Conservation (phyloP, 768 basidiomycete genomes). For the Trametes punicea region DNA sequence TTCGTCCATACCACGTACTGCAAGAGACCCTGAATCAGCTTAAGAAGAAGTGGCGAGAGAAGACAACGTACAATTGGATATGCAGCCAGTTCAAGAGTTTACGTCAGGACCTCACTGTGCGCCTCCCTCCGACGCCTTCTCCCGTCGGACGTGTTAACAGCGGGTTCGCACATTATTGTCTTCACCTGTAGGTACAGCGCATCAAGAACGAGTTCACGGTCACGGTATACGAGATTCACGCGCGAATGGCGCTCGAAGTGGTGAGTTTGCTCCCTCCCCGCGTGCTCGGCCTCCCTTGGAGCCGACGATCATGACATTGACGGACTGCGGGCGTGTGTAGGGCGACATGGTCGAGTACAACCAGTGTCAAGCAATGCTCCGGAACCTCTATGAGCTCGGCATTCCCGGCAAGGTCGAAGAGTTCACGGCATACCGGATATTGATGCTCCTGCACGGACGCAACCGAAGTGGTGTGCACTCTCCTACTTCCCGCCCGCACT, state of each 20-base stretch:
- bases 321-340: conserved; percentile 40
- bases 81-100: conserved; percentile 98
- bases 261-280: conserved; percentile 41
- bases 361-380: conserved; percentile 91
- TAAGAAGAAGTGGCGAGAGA: conserved; percentile 85
- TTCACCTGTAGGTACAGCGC: conserved; percentile 76
- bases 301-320: background rate
- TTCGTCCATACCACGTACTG: conserved; percentile 83
- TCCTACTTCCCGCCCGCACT: background rate
- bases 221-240: conserved; percentile 97
- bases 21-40: conserved; percentile 82
- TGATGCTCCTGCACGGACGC: conserved; percentile 91
- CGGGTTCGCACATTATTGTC: conserved; percentile 17
- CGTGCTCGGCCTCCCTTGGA: background rate
- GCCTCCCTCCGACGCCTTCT: conserved; percentile 32
- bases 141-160: conserved; percentile 11
- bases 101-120: conserved; percentile 94
- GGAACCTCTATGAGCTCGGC: conserved; percentile 88
- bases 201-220: conserved; percentile 99
- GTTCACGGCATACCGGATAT: conserved; percentile 95
- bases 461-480: conserved; percentile 82
- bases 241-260: conserved; percentile 91
- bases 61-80: conserved; percentile 80
- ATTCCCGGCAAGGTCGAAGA: conserved; percentile 92
- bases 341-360: conserved; percentile 98